Base-by-base conservation (phyloP, 495 filamentous ascomycete genomes). In the Annulohypoxylon bovei region DNA sequence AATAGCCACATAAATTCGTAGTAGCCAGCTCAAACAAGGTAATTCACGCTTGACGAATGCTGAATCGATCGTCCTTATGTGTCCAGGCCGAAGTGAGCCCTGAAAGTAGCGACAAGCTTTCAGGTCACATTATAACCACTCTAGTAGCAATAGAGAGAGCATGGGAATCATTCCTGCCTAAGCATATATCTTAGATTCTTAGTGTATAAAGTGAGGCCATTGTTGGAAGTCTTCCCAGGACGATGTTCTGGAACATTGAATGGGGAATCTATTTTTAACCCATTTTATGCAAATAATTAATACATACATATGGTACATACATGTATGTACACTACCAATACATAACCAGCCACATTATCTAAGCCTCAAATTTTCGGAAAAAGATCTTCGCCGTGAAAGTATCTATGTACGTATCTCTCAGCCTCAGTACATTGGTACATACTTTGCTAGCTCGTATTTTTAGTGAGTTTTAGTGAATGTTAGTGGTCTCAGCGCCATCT, bases 231-330 rank as follows among this genome's bases (percentile, higher is more conserved):
- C 40, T 12, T 59, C n/a, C 7, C 37, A 20, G 18, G 39, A 7
- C 6, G 30, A 8, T 37, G 62, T 57, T 60, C 64, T 54, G 35
- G 64, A 67, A 67, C 55, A 25, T 60, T 33, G 42, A 56, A 35
- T 22, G 22, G 44, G 33, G 54, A 14, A 39, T 47, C 57, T 25
- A 4, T 28, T 12, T 47, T 37, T 44, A 42, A 63, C 47, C 52
- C 35, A 56, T 60, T 46, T 44, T 46, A n/a, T n/a, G n/a, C n/a
- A n/a, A n/a, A n/a, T n/a, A n/a, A n/a, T n/a, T n/a, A n/a, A n/a
- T n/a, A n/a, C n/a, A n/a, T n/a, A n/a, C n/a, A n/a, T n/a, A n/a
- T n/a, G n/a, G n/a, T n/a, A n/a, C n/a, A n/a, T n/a, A n/a, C n/a
- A n/a, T n/a, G n/a, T n/a, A n/a, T n/a, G n/a, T n/a, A n/a, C n/a